Conservation (phyloP, 2,329 filamentous ascomycete genomes). For the Penicillium sp. region DNA sequence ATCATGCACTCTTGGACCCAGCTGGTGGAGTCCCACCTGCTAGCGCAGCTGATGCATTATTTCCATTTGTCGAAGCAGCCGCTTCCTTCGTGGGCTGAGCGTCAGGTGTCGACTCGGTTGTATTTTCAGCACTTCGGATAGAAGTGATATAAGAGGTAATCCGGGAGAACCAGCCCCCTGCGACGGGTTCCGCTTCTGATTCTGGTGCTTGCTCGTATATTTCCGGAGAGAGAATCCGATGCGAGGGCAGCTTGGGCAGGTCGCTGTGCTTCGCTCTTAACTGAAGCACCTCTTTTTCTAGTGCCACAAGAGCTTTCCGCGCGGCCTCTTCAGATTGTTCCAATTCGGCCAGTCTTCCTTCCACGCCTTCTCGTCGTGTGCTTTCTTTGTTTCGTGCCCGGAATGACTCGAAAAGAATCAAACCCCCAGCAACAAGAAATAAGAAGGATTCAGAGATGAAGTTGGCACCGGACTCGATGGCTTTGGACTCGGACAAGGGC, state of each 20-base stretch:
- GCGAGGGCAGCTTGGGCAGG: conserved; percentile 22
- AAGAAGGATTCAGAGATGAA: conserved; percentile 66
- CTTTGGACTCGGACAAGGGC: conserved; percentile 63
- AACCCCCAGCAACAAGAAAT: conserved; percentile 59
- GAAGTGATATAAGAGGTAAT: conserved; percentile 35
- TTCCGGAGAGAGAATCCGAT: conserved; percentile 40
- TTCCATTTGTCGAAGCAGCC: not conserved
- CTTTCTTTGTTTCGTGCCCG: conserved; percentile 59
- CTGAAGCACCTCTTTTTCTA: conserved; percentile 47
- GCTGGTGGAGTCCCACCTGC: not conserved
- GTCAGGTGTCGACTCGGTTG: conserved; percentile 8
- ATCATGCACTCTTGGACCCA: conserved; percentile 6
- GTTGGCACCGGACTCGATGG: conserved; percentile 65
- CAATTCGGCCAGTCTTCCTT: conserved; percentile 56
- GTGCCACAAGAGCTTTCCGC: conserved; percentile 40
- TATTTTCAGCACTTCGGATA: conserved; percentile 16
- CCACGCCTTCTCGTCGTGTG: conserved; percentile 57
- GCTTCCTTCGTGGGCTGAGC: conserved; percentile 7
- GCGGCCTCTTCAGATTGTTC: conserved; percentile 49
- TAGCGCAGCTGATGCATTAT: not conserved
- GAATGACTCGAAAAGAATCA: conserved; percentile 62
- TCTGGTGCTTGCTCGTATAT: conserved; percentile 37
- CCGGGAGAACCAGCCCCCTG: conserved; percentile 33
- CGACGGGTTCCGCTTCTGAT: conserved; percentile 2
- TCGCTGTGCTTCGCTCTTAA: conserved; percentile 40